Evolutionary conservation across 1,284 basidiomycete genomes (phyloP).

Genomic region (Peniophora sp.): DNA sequence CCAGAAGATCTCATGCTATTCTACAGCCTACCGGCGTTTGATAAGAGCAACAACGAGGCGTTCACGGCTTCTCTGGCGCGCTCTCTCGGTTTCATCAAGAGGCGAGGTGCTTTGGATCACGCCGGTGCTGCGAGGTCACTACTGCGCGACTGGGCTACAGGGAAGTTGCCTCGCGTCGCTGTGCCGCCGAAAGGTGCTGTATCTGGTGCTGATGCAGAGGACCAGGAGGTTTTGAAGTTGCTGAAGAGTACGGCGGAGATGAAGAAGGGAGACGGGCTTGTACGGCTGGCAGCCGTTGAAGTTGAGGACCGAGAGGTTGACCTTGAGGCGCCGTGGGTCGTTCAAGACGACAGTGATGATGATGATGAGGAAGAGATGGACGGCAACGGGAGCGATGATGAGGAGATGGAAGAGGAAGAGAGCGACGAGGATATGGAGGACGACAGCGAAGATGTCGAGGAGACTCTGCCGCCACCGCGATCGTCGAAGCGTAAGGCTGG

Average conservation of each 20-base stretch:
- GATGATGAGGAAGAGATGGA: slow-evolving; percentile 19
- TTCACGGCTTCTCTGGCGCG: slow-evolving; percentile 85
- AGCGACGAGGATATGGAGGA: slow-evolving; percentile 15
- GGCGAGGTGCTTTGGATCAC: slow-evolving; percentile 75
- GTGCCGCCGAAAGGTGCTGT: slow-evolving; percentile 35
- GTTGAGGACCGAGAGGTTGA: slow-evolving; percentile 47
- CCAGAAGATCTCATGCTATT: slow-evolving; percentile 85
- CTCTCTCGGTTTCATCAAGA: slow-evolving; percentile 73
- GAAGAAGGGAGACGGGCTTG: slow-evolving; percentile 50
- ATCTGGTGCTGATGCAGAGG: slow-evolving; percentile 29
- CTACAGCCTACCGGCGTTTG: slow-evolving; percentile 83
- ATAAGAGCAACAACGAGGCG: slow-evolving; percentile 59
- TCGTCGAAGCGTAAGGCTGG: slow-evolving; percentile 39
- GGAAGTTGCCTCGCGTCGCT: slow-evolving; percentile 77
- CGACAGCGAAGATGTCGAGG: slow-evolving; percentile 12
- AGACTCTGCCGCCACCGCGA: slow-evolving; percentile 14
- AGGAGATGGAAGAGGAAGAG: slow-evolving; percentile 19
- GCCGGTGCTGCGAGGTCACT: slow-evolving; percentile 76
- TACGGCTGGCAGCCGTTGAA: slow-evolving; percentile 44
- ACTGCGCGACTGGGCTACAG: slow-evolving; percentile 85
- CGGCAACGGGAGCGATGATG: slow-evolving; percentile 25
- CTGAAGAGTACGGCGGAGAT: slow-evolving; percentile 56
- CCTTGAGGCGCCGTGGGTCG: slow-evolving; percentile 50
- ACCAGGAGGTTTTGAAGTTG: slow-evolving; percentile 37
- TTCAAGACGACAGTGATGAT: slow-evolving; percentile 20